phyloP scores from a whole-genome alignment of 2,329 filamentous ascomycete genomes.

The Trichoderma sp. region DNA sequence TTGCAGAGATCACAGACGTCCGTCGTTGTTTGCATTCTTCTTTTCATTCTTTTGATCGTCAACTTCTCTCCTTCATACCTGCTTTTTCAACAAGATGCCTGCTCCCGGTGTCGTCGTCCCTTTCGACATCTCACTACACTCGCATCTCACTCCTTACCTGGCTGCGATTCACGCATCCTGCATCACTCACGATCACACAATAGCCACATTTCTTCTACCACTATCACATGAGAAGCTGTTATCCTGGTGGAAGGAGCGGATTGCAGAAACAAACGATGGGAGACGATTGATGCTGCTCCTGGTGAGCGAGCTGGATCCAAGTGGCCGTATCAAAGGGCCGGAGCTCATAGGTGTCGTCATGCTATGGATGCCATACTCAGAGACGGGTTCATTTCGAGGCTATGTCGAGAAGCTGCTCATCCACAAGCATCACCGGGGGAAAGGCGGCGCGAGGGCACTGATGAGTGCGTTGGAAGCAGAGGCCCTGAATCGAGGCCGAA shows the following conservation, averaged over 20 bases:
- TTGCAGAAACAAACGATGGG: constrained; percentile 45
- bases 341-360: constrained; percentile 56
- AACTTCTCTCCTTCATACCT: background rate
- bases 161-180: constrained; percentile 57
- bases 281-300: constrained; percentile 53
- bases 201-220: constrained; percentile 59
- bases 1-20: background rate
- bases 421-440: constrained; percentile 47
- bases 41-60: background rate
- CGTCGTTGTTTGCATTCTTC: background rate
- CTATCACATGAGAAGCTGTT: constrained; percentile 55
- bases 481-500: constrained; percentile 47
- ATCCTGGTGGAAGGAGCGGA: constrained; percentile 54
- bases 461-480: constrained; percentile 55
- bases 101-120: constrained; percentile 37
- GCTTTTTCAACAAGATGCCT: constrained; percentile 27
- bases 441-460: constrained; percentile 51
- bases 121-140: constrained; percentile 46
- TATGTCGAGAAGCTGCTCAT: constrained; percentile 58
- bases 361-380: constrained; percentile 48
- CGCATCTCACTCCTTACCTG: constrained; percentile 53
- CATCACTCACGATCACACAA: constrained; percentile 55
- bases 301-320: constrained; percentile 36
- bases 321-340: constrained; percentile 38
- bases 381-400: constrained; percentile 56